Percentiles rank a stretch among this genome's conserved stretches.
Evolutionary conservation across 176 grass and related monocot genomes (phyloP).

Genomic region (Musa acuminata): DNA sequence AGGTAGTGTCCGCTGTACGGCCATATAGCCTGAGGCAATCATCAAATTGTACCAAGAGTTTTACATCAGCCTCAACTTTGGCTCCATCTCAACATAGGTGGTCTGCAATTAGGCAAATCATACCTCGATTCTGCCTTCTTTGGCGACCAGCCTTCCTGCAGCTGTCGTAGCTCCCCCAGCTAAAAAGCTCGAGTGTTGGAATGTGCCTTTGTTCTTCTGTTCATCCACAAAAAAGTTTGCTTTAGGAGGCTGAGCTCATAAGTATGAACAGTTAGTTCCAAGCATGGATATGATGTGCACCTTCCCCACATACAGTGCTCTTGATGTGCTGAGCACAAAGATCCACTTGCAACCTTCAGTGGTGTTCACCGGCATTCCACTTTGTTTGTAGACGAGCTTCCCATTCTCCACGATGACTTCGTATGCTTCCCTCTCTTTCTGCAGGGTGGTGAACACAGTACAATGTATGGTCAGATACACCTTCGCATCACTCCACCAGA

Average conservation of each 20-base stretch:
- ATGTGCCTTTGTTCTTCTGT: conserved; percentile 90
- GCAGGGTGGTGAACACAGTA: neutral
- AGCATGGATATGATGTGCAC: conserved; percentile 20
- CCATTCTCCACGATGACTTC: conserved; percentile 66
- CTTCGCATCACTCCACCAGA: neutral
- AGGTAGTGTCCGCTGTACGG: conserved; percentile 98
- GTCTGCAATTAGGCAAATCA: neutral
- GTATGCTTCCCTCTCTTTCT: conserved; percentile 59
- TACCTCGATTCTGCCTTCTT: conserved; percentile 67
- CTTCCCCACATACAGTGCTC: conserved; percentile 68
- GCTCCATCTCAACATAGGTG: too few species aligned
- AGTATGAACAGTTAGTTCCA: neutral
- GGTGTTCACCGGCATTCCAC: conserved; percentile 31
- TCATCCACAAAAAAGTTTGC: conserved; percentile 3
- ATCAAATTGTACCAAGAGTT: too few species aligned
- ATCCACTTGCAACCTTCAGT: conserved; percentile 90
- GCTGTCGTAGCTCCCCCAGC: conserved; percentile 72
- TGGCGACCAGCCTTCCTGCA: conserved; percentile 70
- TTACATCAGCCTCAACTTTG: too few species aligned
- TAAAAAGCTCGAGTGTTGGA: conserved; percentile 98
- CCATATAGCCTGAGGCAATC: conserved; percentile 58
- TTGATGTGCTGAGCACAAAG: conserved; percentile 84
- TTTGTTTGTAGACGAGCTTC: conserved; percentile 53
- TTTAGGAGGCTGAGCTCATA: neutral
- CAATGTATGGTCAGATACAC: neutral